These are phyloP conservation scores for Mortierella sp. DNA, from an alignment of 371 early-diverging fungal genomes.

Conservation along the genomic window DNA sequence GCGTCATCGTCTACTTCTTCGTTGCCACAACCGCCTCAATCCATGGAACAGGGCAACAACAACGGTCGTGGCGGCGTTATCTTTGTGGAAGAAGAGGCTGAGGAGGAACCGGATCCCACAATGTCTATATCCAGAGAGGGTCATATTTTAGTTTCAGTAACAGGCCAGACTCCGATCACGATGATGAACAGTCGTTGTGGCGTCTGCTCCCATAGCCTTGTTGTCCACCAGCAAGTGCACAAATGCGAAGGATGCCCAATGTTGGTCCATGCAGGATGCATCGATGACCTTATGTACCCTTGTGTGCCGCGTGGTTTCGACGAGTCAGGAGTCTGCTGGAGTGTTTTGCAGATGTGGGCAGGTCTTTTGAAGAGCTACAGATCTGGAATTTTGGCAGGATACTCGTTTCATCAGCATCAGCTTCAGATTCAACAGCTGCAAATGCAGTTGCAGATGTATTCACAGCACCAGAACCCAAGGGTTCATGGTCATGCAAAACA, in stretches of 20 bases:
- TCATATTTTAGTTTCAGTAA: conserved; percentile 25
- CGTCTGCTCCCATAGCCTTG: conserved; percentile 32
- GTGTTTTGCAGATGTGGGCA: conserved; percentile 82
- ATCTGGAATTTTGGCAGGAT: conserved; percentile 60
- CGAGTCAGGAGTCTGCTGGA: conserved; percentile 73
- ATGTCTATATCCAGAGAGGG: conserved; percentile 24
- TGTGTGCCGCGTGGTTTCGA: conserved; percentile 75
- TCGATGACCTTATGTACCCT: conserved; percentile 64
- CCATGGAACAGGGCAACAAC: not conserved
- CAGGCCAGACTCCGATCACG: conserved; percentile 13
- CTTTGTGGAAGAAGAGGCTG: conserved; percentile 19
- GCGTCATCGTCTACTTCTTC: conserved; percentile 17
- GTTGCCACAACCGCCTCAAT: conserved; percentile 4
- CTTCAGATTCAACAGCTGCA: conserved; percentile 18
- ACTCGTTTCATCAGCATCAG: conserved; percentile 44
- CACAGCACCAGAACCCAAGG: not conserved
- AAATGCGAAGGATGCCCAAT: conserved; percentile 63
- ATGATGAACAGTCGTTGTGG: conserved; percentile 28
- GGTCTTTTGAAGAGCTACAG: conserved; percentile 81
- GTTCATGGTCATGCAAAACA: conserved; percentile 18
- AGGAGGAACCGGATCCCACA: conserved; percentile 12
- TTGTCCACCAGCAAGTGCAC: conserved; percentile 24
- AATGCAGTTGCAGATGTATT: not conserved
- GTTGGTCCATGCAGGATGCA: conserved; percentile 68
- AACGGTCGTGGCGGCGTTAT: conserved; percentile 4